Base-by-base conservation (phyloP, 345 rosid species). In the Hibiscus trionum region DNA sequence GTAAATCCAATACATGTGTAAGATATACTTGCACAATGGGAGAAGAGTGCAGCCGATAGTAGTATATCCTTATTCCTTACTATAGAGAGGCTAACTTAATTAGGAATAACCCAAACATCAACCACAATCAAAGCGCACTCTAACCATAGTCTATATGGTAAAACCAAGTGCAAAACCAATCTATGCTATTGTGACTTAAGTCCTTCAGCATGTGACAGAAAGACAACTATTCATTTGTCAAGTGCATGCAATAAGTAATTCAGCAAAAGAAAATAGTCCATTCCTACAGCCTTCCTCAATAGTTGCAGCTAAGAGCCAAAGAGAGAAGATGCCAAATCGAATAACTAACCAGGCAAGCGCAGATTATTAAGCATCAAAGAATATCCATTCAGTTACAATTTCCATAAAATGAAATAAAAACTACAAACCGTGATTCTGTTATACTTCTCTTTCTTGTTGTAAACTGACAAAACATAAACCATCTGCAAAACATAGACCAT, bases 391-490 rank as follows among this genome's bases (percentile, higher is more conserved):
- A 42, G 33, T 16, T 69, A 55, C 50, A 37, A 56, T 19, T 59
- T 72, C 24, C 27, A 75, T 14, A 58, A 57, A 42, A 62, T 9
- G 53, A 71, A 71, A 73, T 68, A 77, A 72, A 57, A 82, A 75
- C 57, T 19, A 76, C 87, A 73, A 76, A 93, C 99, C 85, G 90
- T 93, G 80, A 93, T 84, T 71, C 97, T 85, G 33, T 91, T 90
- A 78, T 83, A 46, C 77, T 96, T 96, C 81, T 93, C 98, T 82
- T 93, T 96, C 88, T 88, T 93, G 97, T 86, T 89, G 80, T 96
- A 91, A 14, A 93, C 86, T 47, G 89, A 96, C 70, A 96, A 82
- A 76, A 96, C 99, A 37, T 96, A 96, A 74, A 96, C 91, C 98
- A 89, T 93, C 98, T 96, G 99, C 84, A 80, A 66, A 74, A 74